These are phyloP conservation scores for Volvox africanus DNA, from an alignment of 139 green algal species.

Conservation along the genomic window DNA sequence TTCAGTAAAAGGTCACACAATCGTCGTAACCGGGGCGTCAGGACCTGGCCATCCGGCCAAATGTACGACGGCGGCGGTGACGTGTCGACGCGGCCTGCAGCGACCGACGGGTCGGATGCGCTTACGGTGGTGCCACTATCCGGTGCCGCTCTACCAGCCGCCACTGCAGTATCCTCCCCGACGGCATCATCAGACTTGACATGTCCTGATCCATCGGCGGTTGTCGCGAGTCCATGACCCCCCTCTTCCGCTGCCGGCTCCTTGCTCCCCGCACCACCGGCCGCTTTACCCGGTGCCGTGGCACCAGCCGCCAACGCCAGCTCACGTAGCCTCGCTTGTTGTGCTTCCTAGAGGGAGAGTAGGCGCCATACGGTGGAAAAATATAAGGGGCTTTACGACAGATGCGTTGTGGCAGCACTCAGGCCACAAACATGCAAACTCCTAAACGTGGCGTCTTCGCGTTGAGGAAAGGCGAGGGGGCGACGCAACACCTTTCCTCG, in stretches of 20 bases:
- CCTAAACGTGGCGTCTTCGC: too few species aligned
- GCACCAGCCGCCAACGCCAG: neutral
- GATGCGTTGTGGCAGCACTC: too few species aligned
- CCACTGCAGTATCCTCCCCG: neutral
- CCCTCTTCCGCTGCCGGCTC: neutral
- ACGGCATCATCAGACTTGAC: neutral
- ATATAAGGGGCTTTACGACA: neutral
- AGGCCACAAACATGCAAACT: too few species aligned
- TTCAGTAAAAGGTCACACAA: neutral
- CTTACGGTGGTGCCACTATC: neutral
- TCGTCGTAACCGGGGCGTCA: slow-evolving; percentile 17
- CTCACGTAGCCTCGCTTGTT: neutral
- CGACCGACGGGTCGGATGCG: too few species aligned
- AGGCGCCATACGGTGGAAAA: too few species aligned
- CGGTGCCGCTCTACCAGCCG: neutral
- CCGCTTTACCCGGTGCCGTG: neutral
- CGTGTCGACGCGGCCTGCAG: neutral
- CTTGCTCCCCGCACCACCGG: neutral
- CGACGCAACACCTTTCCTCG: too few species aligned
- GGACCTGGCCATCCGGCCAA: slow-evolving; percentile 13
- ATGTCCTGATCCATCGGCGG: too few species aligned
- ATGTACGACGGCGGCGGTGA: neutral
- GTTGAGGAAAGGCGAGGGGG: too few species aligned
- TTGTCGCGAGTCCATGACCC: neutral
- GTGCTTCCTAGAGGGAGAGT: neutral